phyloP scores from a whole-genome alignment of 805 yeast species.

The Myxozyma mucilagina region DNA sequence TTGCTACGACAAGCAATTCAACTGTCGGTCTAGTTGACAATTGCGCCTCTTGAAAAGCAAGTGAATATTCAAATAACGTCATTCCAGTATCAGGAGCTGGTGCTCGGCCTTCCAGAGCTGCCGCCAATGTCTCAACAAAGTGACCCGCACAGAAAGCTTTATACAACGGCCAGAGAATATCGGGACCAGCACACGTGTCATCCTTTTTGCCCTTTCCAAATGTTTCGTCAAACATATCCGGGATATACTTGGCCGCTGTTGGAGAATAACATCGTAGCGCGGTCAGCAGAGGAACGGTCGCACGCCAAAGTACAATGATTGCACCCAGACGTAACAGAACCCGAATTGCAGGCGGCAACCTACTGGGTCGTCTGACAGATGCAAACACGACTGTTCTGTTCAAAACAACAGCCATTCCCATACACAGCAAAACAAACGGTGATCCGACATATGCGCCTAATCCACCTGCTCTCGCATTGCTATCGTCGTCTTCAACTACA shows the following conservation, averaged over 20 bases:
- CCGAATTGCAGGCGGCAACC: slow-evolving; percentile 41
- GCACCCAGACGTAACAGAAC: slow-evolving; percentile 46
- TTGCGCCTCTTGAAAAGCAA: slow-evolving; percentile 73
- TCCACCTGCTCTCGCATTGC: no score
- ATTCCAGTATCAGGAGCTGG: slow-evolving; percentile 67
- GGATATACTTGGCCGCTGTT: slow-evolving; percentile 27
- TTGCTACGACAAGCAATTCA: slow-evolving; percentile 53
- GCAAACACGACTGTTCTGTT: slow-evolving; percentile 63
- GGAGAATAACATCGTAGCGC: slow-evolving; percentile 39
- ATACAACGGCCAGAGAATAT: slow-evolving; percentile 59
- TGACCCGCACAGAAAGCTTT: slow-evolving; percentile 60
- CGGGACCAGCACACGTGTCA: slow-evolving; percentile 48
- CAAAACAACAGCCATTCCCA: slow-evolving; percentile 57
- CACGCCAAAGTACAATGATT: slow-evolving; percentile 40
- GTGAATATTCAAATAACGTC: slow-evolving; percentile 71
- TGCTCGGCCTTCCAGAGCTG: slow-evolving; percentile 55
- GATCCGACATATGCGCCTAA: no score
- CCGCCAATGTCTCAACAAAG: slow-evolving; percentile 64
- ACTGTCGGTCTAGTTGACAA: slow-evolving; percentile 52
- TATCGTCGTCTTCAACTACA: no score
- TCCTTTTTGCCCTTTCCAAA: no score
- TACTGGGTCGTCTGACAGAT: slow-evolving; percentile 47
- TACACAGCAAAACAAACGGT: slow-evolving; percentile 46
- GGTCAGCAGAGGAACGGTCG: slow-evolving; percentile 43
- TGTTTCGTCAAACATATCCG: slow-evolving; percentile 26